Conservation (phyloP, 2,329 filamentous ascomycete genomes). For the Fusarium praegraminearum region DNA sequence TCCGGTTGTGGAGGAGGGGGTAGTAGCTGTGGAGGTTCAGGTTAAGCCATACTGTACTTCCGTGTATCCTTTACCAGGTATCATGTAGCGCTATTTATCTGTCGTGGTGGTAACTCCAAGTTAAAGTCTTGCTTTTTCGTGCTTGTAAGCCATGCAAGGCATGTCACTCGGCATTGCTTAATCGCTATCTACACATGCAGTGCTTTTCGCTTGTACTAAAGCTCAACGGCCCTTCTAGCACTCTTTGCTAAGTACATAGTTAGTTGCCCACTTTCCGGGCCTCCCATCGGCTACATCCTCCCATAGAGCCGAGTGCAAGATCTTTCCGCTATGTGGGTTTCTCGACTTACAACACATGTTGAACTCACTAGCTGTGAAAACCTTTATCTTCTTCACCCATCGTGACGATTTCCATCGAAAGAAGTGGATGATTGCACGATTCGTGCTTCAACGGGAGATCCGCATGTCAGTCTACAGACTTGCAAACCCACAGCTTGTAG, state of each 20-base stretch:
- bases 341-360: background rate
- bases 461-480: background rate
- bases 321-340: background rate
- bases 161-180: background rate
- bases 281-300: background rate
- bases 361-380: slow-evolving; percentile 2
- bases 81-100: background rate
- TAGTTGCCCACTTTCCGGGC: slow-evolving; percentile 5
- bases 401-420: background rate
- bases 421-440: slow-evolving; percentile 1
- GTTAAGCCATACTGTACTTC: background rate
- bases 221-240: background rate
- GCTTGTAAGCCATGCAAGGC: background rate
- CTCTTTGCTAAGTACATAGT: background rate
- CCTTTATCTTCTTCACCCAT: background rate
- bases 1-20: background rate
- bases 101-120: background rate
- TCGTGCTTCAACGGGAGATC: slow-evolving; percentile 11
- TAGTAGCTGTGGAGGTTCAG: slow-evolving; percentile 1
- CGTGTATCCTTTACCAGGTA: background rate
- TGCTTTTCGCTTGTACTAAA: background rate
- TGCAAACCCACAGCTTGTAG: background rate
- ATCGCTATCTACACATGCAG: background rate
- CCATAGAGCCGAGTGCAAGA: background rate
- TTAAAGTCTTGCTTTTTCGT: background rate